phyloP scores from a whole-genome alignment of 306 rosid species.

The Herpetospermum pedunculosum region DNA sequence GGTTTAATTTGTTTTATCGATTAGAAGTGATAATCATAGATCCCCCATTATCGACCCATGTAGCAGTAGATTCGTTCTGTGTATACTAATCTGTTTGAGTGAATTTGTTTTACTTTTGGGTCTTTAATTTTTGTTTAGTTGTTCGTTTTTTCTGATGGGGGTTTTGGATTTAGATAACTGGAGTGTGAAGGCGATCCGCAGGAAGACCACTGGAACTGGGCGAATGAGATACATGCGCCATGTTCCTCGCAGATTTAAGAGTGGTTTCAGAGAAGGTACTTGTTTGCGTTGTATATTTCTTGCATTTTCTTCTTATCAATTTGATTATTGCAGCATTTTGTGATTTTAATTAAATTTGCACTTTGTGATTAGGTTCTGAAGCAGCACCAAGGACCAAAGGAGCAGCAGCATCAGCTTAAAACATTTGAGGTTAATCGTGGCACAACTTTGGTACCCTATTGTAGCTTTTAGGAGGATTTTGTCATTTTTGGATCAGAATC shows the following conservation, averaged over 20 bases:
- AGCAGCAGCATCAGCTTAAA: slow-evolving; percentile 12
- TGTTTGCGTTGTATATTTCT: background rate
- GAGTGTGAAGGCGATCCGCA: slow-evolving; percentile 94
- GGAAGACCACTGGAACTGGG: slow-evolving; percentile 99
- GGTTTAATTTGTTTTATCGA: background rate
- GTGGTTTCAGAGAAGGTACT: slow-evolving; percentile 96
- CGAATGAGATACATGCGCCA: slow-evolving; percentile 94
- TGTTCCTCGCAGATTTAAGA: slow-evolving; percentile 97
- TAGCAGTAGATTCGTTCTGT: background rate
- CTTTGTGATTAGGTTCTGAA: slow-evolving; percentile 37
- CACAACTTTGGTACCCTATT: background rate
- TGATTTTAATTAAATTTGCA: background rate
- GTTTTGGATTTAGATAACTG: slow-evolving; percentile 54
- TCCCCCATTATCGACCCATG: background rate
- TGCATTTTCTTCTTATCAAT: background rate
- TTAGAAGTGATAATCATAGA: background rate
- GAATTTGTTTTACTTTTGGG: background rate
- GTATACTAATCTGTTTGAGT: background rate
- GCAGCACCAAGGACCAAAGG: slow-evolving; percentile 97
- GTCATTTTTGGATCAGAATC: background rate
- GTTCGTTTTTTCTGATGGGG: background rate
- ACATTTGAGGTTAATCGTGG: background rate
- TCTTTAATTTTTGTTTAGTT: background rate
- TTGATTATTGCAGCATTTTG: background rate
- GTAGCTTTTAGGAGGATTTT: slow-evolving; percentile 8